These are phyloP conservation scores for Pseudocercospora macadamiae DNA, from an alignment of 2,329 filamentous ascomycete genomes.

Conservation along the genomic window DNA sequence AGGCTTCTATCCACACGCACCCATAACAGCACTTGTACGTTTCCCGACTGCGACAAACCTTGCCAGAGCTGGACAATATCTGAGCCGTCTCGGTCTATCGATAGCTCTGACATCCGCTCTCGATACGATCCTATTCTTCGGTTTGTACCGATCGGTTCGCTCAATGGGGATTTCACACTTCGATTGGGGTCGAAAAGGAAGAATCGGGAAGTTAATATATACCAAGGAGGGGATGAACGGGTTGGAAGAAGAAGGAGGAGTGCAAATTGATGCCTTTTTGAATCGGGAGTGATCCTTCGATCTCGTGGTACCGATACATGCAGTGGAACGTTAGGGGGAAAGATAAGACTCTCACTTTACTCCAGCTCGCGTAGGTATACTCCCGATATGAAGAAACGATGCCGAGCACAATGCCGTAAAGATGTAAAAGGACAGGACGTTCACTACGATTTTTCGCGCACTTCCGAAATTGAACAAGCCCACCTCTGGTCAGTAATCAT, in stretches of 20 bases:
- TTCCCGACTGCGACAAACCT: slow-evolving; percentile 6
- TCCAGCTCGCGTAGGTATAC: too few species aligned
- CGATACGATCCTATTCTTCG: slow-evolving; percentile 27
- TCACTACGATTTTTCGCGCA: too few species aligned
- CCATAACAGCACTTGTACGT: not conserved
- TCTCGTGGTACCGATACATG: too few species aligned
- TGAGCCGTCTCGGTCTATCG: slow-evolving; percentile 29
- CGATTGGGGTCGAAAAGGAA: slow-evolving; percentile 26
- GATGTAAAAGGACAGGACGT: too few species aligned
- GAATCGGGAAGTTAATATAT: slow-evolving; percentile 15
- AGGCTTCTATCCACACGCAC: slow-evolving; percentile 21
- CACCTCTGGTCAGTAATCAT: too few species aligned
- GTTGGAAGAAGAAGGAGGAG: not conserved
- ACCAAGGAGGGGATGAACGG: slow-evolving; percentile 1
- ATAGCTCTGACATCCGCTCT: slow-evolving; percentile 24
- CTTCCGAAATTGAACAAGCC: too few species aligned
- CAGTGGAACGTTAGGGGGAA: too few species aligned
- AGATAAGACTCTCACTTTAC: too few species aligned
- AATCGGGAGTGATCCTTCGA: too few species aligned
- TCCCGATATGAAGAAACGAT: too few species aligned
- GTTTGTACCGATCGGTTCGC: slow-evolving; percentile 22
- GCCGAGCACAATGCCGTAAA: too few species aligned
- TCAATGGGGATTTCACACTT: slow-evolving; percentile 24
- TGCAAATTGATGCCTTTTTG: not conserved
- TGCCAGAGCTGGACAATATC: slow-evolving; percentile 6